Percentiles rank a stretch among this genome's conserved stretches.
Evolutionary conservation across 2,329 filamentous ascomycete genomes (phyloP).

Genomic region (Ophiostoma fasciatum): DNA sequence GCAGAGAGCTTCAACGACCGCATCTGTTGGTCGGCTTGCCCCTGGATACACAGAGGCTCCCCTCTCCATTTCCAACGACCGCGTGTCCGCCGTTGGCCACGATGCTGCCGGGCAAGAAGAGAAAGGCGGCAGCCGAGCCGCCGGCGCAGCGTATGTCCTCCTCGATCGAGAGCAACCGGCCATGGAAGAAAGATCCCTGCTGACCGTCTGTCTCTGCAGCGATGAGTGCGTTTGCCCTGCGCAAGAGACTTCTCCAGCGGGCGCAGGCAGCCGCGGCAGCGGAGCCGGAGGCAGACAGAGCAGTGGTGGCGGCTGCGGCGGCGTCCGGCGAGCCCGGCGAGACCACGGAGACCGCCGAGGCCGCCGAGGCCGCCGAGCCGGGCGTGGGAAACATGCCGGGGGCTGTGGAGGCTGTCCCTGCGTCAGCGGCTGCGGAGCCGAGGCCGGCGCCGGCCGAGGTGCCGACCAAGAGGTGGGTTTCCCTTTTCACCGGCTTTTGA

Average conservation of each 20-base stretch:
- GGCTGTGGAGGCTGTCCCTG: too few species aligned
- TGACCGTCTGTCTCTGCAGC: conserved; percentile 12
- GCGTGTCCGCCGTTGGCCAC: too few species aligned
- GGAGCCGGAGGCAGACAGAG: not conserved
- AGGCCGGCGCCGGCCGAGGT: not conserved
- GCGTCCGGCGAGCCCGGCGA: not conserved
- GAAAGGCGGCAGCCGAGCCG: conserved; percentile 22
- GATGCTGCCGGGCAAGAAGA: too few species aligned
- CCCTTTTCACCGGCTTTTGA: too few species aligned
- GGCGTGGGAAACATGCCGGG: too few species aligned
- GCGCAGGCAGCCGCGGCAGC: conserved; percentile 6
- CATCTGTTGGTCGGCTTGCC: too few species aligned
- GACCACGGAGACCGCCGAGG: not conserved
- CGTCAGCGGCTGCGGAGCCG: not conserved
- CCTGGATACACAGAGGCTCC: too few species aligned
- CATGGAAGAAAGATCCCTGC: not conserved
- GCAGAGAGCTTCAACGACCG: too few species aligned
- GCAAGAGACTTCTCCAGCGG: conserved; percentile 23
- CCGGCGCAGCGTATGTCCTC: conserved; percentile 20
- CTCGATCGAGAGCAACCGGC: not conserved
- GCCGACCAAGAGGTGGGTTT: not conserved
- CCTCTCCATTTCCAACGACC: too few species aligned
- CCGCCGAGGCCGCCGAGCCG: not conserved
- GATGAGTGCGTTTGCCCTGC: conserved; percentile 30
- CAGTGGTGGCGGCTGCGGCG: not conserved